phyloP scores from a whole-genome alignment of 352 stramenopile genomes.

The Thalassiosira exigua region DNA sequence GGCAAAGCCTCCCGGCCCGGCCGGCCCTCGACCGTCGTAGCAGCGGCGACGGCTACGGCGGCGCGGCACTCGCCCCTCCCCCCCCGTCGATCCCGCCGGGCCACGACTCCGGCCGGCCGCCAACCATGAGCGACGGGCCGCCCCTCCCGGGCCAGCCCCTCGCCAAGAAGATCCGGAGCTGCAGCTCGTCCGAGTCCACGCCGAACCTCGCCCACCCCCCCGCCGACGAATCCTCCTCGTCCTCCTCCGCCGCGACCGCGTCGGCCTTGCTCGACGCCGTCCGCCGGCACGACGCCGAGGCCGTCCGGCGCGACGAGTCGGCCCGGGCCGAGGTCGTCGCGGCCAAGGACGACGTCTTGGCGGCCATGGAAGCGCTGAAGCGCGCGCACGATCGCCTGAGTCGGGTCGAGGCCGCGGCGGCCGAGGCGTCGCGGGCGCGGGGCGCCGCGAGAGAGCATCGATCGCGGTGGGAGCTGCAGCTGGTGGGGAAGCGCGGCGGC shows the following conservation, averaged over 20 bases:
- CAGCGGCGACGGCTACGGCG: too few relatives aligned
- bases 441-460: slow-evolving; percentile 33
- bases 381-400: slow-evolving; percentile 43
- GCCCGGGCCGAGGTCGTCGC: slow-evolving; percentile 16
- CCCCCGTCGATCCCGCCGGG: too few relatives aligned
- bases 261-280: slow-evolving; percentile 38
- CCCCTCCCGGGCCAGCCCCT: slow-evolving; percentile 6
- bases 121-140: slow-evolving; percentile 28
- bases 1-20: too few relatives aligned
- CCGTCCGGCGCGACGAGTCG: slow-evolving; percentile 13
- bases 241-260: slow-evolving; percentile 3
- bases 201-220: slow-evolving; percentile 1
- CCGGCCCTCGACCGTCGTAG: too few relatives aligned
- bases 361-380: slow-evolving; percentile 36
- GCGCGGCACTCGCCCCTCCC: too few relatives aligned
- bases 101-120: too few relatives aligned
- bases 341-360: slow-evolving; percentile 46
- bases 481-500: slow-evolving; percentile 11
- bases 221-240: slow-evolving; percentile 20
- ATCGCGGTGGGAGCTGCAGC: slow-evolving; percentile 28
- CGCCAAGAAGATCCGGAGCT: slow-evolving; percentile 50
- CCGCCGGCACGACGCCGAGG: slow-evolving; percentile 39
- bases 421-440: slow-evolving; percentile 7
- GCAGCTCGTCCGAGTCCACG: slow-evolving; percentile 52
- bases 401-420: slow-evolving; percentile 16